Conservation (phyloP, 2,329 filamentous ascomycete species). For the Hymenoscyphus occultus region DNA sequence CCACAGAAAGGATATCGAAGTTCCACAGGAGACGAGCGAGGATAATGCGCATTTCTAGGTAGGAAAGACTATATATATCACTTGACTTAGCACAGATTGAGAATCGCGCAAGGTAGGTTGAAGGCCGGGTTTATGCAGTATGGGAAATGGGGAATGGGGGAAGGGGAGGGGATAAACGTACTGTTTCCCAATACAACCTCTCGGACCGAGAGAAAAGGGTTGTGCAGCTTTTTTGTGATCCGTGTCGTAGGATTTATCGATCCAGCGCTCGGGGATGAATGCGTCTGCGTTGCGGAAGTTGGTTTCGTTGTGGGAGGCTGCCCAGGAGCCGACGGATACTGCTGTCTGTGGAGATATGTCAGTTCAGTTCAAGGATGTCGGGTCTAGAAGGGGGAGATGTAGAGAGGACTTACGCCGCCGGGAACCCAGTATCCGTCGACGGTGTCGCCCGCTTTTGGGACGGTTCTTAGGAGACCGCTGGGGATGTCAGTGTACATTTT, state of each 20-base stretch:
- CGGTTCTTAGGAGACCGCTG: conserved; percentile 7
- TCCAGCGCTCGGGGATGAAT: conserved; percentile 37
- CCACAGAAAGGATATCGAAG: conserved; percentile 22
- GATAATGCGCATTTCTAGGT: conserved; percentile 26
- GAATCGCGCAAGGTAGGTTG: too few relatives aligned
- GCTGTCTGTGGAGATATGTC: conserved; percentile 11
- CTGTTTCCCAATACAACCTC: conserved; percentile 25
- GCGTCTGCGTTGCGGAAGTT: conserved; percentile 32
- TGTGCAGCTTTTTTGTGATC: conserved; percentile 18
- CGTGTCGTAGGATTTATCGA: conserved; percentile 19
- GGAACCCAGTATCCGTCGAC: background rate
- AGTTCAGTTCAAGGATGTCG: background rate
- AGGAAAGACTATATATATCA: conserved; percentile 18
- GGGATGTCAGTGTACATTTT: too few relatives aligned
- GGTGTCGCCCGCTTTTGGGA: background rate
- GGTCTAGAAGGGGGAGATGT: background rate
- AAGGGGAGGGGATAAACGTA: conserved; percentile 6
- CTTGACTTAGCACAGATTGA: background rate
- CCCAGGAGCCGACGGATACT: conserved; percentile 20
- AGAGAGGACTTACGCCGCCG: background rate
- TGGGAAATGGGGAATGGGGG: background rate
- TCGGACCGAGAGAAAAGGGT: conserved; percentile 24
- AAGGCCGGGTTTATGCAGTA: background rate
- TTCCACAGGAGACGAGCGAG: conserved; percentile 25
- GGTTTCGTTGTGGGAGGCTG: conserved; percentile 14